Conservation (phyloP, 2,329 filamentous ascomycete species). For the Penicillium sp. region DNA sequence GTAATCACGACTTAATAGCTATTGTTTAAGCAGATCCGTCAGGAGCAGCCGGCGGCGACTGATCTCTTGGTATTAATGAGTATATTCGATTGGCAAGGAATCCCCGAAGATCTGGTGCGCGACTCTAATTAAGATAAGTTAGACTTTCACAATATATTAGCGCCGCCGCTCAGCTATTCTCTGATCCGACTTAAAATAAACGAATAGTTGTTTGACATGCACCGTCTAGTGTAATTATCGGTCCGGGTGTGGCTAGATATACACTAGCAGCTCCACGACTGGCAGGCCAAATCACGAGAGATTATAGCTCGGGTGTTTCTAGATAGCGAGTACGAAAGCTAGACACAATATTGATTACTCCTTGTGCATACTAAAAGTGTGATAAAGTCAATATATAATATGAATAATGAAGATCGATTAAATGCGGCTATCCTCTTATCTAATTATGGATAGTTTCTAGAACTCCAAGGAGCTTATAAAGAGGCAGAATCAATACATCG, state of each 20-base stretch:
- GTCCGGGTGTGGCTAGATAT: slow-evolving; percentile 23
- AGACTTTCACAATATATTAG: slow-evolving; percentile 24
- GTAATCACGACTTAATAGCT: slow-evolving; percentile 44
- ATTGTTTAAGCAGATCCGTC: slow-evolving; percentile 31
- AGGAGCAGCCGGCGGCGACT: slow-evolving; percentile 3
- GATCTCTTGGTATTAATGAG: slow-evolving; percentile 24
- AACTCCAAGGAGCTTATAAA: background rate
- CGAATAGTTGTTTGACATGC: slow-evolving; percentile 24
- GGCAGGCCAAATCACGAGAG: background rate
- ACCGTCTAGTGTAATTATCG: slow-evolving; percentile 31
- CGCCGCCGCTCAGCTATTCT: slow-evolving; percentile 22
- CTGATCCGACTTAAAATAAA: background rate
- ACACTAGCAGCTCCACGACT: background rate
- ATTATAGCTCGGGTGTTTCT: background rate
- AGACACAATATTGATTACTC: background rate
- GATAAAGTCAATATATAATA: background rate
- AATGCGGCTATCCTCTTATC: background rate
- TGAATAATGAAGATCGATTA: background rate
- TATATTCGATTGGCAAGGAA: slow-evolving; percentile 22
- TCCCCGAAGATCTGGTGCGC: slow-evolving; percentile 15
- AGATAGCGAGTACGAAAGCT: background rate
- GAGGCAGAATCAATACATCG: background rate
- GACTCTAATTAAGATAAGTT: background rate
- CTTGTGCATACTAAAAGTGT: background rate
- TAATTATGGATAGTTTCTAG: background rate